Base-by-base conservation (phyloP, 2,329 filamentous ascomycete genomes). In the Trichoderma semiorbis region DNA sequence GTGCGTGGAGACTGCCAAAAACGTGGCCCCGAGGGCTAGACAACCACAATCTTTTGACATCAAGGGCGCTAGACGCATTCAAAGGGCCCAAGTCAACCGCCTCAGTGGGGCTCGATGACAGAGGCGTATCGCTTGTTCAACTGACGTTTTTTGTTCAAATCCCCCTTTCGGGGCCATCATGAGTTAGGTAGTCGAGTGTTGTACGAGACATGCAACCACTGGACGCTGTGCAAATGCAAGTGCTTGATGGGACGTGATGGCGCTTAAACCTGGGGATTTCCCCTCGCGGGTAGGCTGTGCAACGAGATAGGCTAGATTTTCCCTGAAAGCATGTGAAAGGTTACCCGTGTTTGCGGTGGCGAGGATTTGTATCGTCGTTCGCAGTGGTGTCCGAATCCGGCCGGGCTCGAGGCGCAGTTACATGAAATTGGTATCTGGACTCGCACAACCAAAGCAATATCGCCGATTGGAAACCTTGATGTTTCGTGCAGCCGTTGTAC, bases 261-360 rank as follows among this genome's bases (percentile, higher is more conserved):
- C 63, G 63, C 47, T 66, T 55, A 36, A 62, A 69, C 30, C 66
- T 69, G 57, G 66, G 66, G 66, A n/a, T 21, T 43, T 11, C 28
- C 57, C 39, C 66, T 69, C 53, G 47, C 55, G 39, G 66, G 57
- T 62, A 69, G 66, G 66, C 28, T 62, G 66, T 62, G 66, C 28
- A 53, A 69, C 57, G 57, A 58, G 39, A 30, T 30, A n/a, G 24
- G 21, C 6, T 24, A 24, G 60, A 6, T 24, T 14, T 30, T 14
- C 16, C n/a, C 47, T 53, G 10, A 24, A 53, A 24, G 47, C 26
- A 50, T 32, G 39, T 16, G 18, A 65, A 65, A n/a, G 30, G 28
- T 21, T 60, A 30, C 10, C n/a, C 26, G 34, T 21, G 26, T 32
- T 16, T 16, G 65, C 12, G 34, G 21, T 53, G 47, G 47, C 47